Evolutionary conservation across 179 eudicot genomes (phyloP), one percentile per base, ranked within the genome.

Genomic region (Corrigiola litoralis): DNA sequence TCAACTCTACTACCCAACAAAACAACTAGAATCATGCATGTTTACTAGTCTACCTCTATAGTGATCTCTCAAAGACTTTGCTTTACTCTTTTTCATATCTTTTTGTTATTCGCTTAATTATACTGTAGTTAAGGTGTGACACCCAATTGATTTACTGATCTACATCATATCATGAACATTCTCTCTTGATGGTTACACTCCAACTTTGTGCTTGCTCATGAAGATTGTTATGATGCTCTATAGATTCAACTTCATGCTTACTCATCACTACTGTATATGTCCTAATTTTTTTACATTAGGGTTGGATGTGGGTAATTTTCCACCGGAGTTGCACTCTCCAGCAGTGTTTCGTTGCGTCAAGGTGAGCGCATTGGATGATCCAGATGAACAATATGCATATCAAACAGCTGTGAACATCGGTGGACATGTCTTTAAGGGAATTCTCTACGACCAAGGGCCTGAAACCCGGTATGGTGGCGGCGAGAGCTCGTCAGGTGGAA

Each of bases 351-450:
- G 89, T 4, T 87, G 94, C 59, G 94, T 87, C 23, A 67, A 64
- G 14, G 94, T 87, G 60, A 81, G 84, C 42, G 73, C 87, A 11
- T 58, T 81, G 61, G 83, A 82, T 24, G 87, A 82, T 18, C 76
- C 84, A 6, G 81, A 79, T 11, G 89, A 84, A 47, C 85, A 82
- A 37, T 70, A 69, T 27, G 94, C 94, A 0, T 87, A 87, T 50
- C 89, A 87, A 48, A 85, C 94, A 12, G 85, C 89, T 2, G 89
- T 87, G 0, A 82, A 71, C 79, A 84, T 87, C 5, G 84, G 84
- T 0, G 94, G 94, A 0, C 89, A 83, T 56, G 59, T 87, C 16
- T 87, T 87, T 72, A 87, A 87, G 68, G 94, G 94, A 25, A 84
- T 87, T 44, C 84, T 86, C 10, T 86, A 86, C 46, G 85, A 86